Evolutionary conservation across 805 yeast genomes (phyloP), one percentile per base, ranked within the genome.

Genomic region (Yamadazyma olivae): DNA sequence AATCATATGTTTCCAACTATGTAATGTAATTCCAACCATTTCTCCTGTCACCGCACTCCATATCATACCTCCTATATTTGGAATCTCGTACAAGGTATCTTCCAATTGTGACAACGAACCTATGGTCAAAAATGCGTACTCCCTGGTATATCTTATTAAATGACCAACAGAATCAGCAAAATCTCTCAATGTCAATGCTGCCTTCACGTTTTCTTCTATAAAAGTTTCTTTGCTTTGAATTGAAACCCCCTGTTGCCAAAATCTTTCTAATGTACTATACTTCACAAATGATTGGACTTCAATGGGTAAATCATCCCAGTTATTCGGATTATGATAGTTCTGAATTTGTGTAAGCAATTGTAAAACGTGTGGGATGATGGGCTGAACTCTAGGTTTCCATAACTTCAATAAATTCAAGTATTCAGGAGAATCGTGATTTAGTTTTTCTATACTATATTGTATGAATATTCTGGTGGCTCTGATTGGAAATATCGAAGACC

Each of bases 161-260:
- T 93, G 97, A 13, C 99, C 99, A 10, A 93, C 95, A 10, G 95
- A 84, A 56, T 95, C 98, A 0, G 99, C 98, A 70, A 93, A 93
- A 61, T 93, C 99, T 46, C 98, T 75, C 39, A 93, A 64, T 0
- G 99, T 90, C 45, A 84, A 83, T 69, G 93, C 87, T 0, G 99
- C 98, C 54, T 84, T 88, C 39, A 87, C 95, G 51, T 81, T 89
- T 54, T 93, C 98, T 54, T 86, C 95, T 44, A 93, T 82, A 48
- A 93, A 95, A 22, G 93, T 89, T 55, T 93, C 98, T 51, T 87
- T 83, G 2, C 95, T 81, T 60, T 93, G 95, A 39, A 86, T 84
- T 1, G 96, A 86, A 16, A 95, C 95, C 13, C 99, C 99, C 42
- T 89, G 95, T 54, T 95, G 98, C 99, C 99, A 93, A 57, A 93